Evolutionary conservation across 768 basidiomycete species (phyloP), one percentile per base, ranked within the genome.

Genomic region (Tephrocybe sp.): DNA sequence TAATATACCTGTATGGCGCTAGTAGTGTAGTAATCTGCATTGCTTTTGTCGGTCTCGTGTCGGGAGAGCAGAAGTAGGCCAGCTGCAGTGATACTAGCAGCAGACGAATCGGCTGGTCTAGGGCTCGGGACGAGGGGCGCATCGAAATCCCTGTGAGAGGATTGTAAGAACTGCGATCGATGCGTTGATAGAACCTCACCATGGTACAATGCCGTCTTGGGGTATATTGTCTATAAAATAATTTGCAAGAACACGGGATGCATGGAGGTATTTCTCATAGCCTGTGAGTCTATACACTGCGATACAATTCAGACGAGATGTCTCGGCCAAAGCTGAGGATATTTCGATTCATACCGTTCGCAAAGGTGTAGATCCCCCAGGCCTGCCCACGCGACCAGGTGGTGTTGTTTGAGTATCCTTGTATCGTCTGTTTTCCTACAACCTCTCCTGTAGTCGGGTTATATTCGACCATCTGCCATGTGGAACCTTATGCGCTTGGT

Each of bases 331-430:
- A 16, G 17, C 11, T 35, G 34, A 35, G 16, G 34, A 35, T n/a
- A n/a, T n/a, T n/a, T n/a, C n/a, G n/a, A n/a, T 23, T 68, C 83
- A 31, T 56, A 86, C 86, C 84, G 59, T 82, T 84, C 0, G 83
- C 78, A 61, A 81, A 88, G 0, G 85, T 85, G 55, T 83, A 84
- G 23, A 87, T 74, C 2, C 75, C 86, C 85, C 85, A 88, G 12
- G 81, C 77, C 62, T 89, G 82, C 7, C 86, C 86, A 26, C 87
- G 79, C 40, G 83, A 77, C 87, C 87, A 88, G 6, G 87, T 88
- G 62, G 84, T 87, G 41, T 31, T 68, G 58, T 86, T 75, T 17
- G 84, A 70, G 60, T 72, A 87, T 0, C 85, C 86, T 61, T 88
- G 86, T 0, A 73, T 64, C 1, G 87, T 87, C 42, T 74, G 66